Conservation (phyloP, 2,329 filamentous ascomycete genomes). For the Bipolaris oryzae region DNA sequence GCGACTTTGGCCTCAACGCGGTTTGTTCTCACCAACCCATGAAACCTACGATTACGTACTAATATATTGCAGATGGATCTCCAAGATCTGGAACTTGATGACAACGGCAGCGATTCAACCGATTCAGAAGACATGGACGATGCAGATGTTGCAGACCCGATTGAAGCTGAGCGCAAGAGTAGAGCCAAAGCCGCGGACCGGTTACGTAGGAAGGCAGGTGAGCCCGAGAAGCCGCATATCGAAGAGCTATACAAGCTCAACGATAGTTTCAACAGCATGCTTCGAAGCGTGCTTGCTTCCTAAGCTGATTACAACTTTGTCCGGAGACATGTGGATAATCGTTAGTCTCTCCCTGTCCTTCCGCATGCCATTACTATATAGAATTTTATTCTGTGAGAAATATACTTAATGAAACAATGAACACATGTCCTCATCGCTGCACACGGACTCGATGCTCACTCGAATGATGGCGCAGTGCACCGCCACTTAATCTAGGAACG, state of each 20-base stretch:
- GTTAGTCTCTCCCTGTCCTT: not conserved
- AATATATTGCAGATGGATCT: conserved; percentile 66
- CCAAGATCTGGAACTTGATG: conserved; percentile 82
- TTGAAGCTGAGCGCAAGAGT: conserved; percentile 81
- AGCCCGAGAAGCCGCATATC: conserved; percentile 81
- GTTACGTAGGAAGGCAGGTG: conserved; percentile 78
- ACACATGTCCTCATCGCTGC: not conserved
- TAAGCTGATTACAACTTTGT: conserved; percentile 20
- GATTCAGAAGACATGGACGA: conserved; percentile 62
- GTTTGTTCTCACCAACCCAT: conserved; percentile 50
- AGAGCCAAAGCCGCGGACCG: conserved; percentile 79
- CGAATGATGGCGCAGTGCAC: conserved; percentile 2
- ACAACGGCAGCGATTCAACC: conserved; percentile 62
- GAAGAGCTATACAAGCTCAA: conserved; percentile 78
- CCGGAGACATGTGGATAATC: not conserved
- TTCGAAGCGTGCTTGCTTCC: conserved; percentile 75
- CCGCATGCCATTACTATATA: not conserved
- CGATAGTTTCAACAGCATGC: conserved; percentile 80
- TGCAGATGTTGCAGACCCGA: conserved; percentile 85
- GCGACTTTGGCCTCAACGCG: conserved; percentile 88
- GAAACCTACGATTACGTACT: conserved; percentile 3
- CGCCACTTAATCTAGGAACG: conserved; percentile 22
- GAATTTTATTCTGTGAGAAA: not conserved
- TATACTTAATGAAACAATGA: conserved; percentile 4
- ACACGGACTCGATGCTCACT: not conserved